A percentile compares a stretch with the other conserved stretches of the same genome.
These are phyloP conservation scores for Glomus cerebriforme DNA, from an alignment of 192 early-diverging fungal genomes.

Conservation along the genomic window DNA sequence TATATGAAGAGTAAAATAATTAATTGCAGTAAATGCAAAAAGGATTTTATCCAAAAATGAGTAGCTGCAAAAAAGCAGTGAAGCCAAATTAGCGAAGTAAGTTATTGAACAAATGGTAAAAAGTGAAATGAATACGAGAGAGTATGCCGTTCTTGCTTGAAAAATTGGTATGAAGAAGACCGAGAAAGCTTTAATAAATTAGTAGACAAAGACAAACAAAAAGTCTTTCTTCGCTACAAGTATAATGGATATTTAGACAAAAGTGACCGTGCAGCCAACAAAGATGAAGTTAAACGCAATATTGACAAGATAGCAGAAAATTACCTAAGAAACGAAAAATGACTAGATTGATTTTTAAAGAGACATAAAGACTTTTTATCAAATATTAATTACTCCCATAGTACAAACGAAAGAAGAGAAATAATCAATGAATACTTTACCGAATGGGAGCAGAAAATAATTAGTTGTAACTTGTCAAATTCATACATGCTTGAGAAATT, in stretches of 20 bases:
- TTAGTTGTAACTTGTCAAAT: too few relatives aligned
- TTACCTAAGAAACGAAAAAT: background rate
- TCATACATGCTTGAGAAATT: too few relatives aligned
- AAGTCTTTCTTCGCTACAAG: background rate
- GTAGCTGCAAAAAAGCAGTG: background rate
- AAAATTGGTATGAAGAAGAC: background rate
- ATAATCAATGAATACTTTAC: too few relatives aligned
- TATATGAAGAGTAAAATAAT: background rate
- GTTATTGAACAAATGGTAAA: background rate
- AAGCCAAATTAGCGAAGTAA: background rate
- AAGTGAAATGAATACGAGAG: background rate
- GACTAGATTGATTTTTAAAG: too few relatives aligned
- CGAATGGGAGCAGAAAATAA: too few relatives aligned
- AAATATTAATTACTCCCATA: too few relatives aligned
- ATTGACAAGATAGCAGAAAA: background rate
- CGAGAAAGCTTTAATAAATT: background rate
- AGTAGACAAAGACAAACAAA: background rate
- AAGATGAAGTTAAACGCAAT: background rate
- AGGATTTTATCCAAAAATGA: constrained; percentile 2
- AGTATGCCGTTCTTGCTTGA: background rate
- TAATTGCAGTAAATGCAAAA: background rate
- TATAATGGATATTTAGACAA: background rate
- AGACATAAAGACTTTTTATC: too few relatives aligned
- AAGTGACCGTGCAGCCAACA: too few relatives aligned
- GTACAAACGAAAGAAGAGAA: too few relatives aligned